These are phyloP conservation scores for Salix purpurea DNA, from an alignment of 345 rosid genomes.

Conservation along the genomic window DNA sequence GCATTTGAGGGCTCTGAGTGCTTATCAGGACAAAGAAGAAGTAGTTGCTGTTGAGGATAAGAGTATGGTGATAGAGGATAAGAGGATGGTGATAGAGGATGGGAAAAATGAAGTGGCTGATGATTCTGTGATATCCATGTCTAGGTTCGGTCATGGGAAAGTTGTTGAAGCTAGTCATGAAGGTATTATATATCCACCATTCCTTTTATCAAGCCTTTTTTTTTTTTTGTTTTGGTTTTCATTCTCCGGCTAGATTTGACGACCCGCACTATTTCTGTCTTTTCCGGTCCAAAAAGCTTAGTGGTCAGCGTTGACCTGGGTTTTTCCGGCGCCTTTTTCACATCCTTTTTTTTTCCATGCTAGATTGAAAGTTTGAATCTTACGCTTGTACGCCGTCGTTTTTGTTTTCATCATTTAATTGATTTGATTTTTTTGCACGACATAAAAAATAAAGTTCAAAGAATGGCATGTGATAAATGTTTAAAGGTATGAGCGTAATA, in stretches of 20 bases:
- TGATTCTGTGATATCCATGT: conserved; percentile 29
- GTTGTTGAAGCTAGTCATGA: conserved; percentile 41
- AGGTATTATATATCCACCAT: conserved; percentile 32
- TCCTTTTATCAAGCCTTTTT: not conserved
- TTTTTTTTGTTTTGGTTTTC: not conserved
- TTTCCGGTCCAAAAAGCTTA: not conserved
- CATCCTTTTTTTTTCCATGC: not conserved
- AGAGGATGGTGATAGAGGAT: conserved; percentile 9
- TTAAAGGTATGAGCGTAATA: not conserved
- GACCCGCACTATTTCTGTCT: not conserved
- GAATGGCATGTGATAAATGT: not conserved
- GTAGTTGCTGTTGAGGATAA: no score
- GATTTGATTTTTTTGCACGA: not conserved
- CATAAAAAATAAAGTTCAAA: not conserved
- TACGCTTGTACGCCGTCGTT: conserved; percentile 11
- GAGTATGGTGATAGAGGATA: conserved; percentile 16
- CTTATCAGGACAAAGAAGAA: conserved; percentile 2
- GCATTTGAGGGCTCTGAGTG: not conserved
- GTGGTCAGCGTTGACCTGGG: conserved; percentile 2
- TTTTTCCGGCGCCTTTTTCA: conserved; percentile 1
- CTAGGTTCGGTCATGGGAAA: conserved; percentile 45
- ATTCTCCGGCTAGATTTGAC: not conserved
- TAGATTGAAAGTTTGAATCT: not conserved
- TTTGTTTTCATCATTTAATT: not conserved
- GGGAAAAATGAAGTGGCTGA: conserved; percentile 16